These are phyloP conservation scores for Sextonia rubra DNA, from an alignment of 164 flowering plant species.

Conservation along the genomic window DNA sequence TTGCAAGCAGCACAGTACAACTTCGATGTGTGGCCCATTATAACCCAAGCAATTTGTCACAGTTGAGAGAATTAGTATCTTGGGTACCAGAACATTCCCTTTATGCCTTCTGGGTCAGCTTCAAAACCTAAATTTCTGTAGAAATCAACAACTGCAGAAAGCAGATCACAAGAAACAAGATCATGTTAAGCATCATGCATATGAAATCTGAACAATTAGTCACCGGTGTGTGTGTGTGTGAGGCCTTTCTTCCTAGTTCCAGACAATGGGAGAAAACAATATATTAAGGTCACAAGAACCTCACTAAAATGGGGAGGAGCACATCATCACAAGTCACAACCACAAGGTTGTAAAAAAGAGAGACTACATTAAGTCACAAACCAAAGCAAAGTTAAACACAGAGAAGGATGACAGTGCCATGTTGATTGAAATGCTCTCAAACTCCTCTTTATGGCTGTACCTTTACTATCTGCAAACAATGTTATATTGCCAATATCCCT, in stretches of 20 bases:
- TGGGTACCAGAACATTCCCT: constrained; percentile 98
- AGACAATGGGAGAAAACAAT: neutral
- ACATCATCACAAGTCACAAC: no score
- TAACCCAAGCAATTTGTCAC: neutral
- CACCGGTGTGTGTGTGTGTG: neutral
- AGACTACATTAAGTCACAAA: neutral
- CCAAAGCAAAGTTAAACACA: neutral
- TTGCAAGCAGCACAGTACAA: constrained; percentile 1
- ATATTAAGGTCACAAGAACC: neutral
- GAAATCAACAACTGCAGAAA: constrained; percentile 86
- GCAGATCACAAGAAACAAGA: neutral
- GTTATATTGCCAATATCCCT: constrained; percentile 92
- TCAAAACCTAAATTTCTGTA: constrained; percentile 82
- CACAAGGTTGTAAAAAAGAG: no score
- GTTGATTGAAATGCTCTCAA: neutral
- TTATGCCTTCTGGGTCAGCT: constrained; percentile 96
- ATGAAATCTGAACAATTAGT: no score
- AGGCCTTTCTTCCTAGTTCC: neutral
- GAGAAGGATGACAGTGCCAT: neutral
- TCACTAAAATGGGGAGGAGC: neutral
- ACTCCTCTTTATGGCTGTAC: constrained; percentile 27
- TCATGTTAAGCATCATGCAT: neutral
- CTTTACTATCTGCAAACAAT: constrained; percentile 90
- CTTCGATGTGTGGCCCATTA: neutral
- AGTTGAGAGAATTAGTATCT: constrained; percentile 26